These are phyloP conservation scores for Ophiostoma novo-ulmi DNA, from an alignment of 2,329 filamentous ascomycete species.

Conservation along the genomic window DNA sequence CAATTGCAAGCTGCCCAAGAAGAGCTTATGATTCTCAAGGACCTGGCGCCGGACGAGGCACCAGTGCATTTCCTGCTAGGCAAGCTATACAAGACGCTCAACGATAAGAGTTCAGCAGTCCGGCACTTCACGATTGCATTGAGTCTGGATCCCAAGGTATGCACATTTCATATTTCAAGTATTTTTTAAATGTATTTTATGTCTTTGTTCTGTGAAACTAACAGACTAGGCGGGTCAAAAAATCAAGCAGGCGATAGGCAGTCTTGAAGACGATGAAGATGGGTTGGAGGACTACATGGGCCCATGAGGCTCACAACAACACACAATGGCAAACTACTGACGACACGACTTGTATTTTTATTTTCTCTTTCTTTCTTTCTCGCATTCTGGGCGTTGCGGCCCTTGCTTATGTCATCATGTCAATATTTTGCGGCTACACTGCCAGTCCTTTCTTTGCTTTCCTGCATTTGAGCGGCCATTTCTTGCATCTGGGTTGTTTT, in stretches of 20 bases:
- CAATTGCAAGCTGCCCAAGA: constrained; percentile 67
- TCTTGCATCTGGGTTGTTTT: constrained; percentile 9
- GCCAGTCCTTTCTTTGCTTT: neutral
- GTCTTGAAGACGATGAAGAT: constrained; percentile 74
- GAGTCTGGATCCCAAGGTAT: constrained; percentile 92
- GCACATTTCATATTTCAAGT: neutral
- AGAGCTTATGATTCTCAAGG: constrained; percentile 83
- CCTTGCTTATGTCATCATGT: neutral
- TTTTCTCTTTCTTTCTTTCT: neutral
- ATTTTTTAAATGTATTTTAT: neutral
- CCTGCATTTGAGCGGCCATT: constrained; percentile 1
- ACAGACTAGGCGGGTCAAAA: constrained; percentile 70
- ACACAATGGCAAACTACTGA: constrained; percentile 9
- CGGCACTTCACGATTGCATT: constrained; percentile 91
- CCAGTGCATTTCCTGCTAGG: constrained; percentile 94
- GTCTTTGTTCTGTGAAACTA: neutral
- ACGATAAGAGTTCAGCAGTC: constrained; percentile 74
- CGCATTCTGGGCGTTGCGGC: neutral
- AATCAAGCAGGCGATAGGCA: constrained; percentile 96
- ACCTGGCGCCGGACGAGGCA: constrained; percentile 87
- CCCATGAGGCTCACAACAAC: constrained; percentile 38
- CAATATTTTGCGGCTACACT: neutral
- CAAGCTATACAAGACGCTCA: constrained; percentile 69
- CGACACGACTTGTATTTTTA: constrained; percentile 9
- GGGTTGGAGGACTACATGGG: constrained; percentile 64